Percentiles rank a stretch among this genome's conserved stretches.
phyloP scores from a whole-genome alignment of 345 rosid species.

The Lepidium didymum region DNA sequence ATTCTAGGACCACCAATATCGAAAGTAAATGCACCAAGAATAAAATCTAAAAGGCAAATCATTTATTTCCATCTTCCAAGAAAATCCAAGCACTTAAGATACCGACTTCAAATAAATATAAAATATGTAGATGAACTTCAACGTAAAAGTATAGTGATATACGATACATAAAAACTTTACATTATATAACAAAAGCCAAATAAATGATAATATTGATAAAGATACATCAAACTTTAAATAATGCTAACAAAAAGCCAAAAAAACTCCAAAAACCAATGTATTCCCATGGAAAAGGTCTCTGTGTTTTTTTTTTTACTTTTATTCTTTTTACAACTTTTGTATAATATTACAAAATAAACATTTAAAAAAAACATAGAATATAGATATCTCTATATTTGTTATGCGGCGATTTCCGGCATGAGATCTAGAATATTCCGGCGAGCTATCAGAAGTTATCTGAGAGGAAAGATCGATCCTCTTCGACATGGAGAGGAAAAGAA shows the following conservation, averaged over 20 bases:
- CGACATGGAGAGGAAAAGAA: too few species aligned
- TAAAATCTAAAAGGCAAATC: background rate
- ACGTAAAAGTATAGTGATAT: too few species aligned
- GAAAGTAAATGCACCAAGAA: background rate
- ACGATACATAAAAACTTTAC: too few species aligned
- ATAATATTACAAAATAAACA: too few species aligned
- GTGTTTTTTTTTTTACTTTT: background rate
- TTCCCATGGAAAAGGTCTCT: conserved; percentile 8
- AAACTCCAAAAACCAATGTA: conserved; percentile 16
- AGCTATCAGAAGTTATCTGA: too few species aligned
- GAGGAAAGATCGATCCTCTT: too few species aligned
- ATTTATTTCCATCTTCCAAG: background rate
- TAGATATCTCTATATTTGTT: too few species aligned
- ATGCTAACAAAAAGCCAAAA: background rate
- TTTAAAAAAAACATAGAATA: too few species aligned
- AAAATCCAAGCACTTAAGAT: background rate
- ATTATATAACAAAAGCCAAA: too few species aligned
- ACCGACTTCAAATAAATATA: background rate
- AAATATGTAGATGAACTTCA: background rate
- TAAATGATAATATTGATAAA: background rate
- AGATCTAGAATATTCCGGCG: too few species aligned
- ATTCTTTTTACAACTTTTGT: background rate
- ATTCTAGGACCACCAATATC: background rate
- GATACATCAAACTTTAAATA: background rate
- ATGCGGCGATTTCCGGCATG: too few species aligned